Evolutionary conservation across 352 stramenopile species (phyloP), one percentile per base, ranked within the genome.

Genomic region (Phytophthora quininea): DNA sequence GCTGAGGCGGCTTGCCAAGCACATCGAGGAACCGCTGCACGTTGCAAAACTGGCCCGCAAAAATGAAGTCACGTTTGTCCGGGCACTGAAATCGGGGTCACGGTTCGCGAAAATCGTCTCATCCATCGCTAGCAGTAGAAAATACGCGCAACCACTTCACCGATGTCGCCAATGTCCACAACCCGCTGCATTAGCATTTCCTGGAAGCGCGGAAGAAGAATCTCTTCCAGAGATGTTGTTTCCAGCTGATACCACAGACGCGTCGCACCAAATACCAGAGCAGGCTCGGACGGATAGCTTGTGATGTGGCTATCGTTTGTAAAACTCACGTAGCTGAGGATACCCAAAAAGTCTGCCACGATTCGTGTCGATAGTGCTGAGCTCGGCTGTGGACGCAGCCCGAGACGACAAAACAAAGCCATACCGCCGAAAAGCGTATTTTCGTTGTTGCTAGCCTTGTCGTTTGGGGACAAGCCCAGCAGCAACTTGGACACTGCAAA

Each of bases 261-360:
- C 2, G 68, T 50, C 5, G 75, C 75, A 7, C 58, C 75, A 32
- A 80, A 78, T 19, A 68, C 32, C 53, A 80, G 6, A 9, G 76
- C 29, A 1, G 71, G 71, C 1, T 79, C 74, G 5, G 71, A 76
- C 29, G 55, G 1, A 48, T 76, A 80, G 19, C 38, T 50, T 11
- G 4, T 63, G n/a, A 77, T 37, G 14, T 64, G n/a, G 5, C 50
- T 43, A 15, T 77, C 58, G 15, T 67, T 52, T n/a, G 37, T 61
- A 40, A 50, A 62, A 1, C 8, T 69, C 5, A 74, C 50, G 30
- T 67, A 59, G 29, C 32, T 15, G 0, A 79, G 53, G 11, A 70
- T 47, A 2, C 51, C 52, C 75, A 76, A 78, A 29, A 69, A 71
- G 14, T 82, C 57, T 0, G 65, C 64, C 3, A 83, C 62, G 7